Evolutionary conservation across 2,329 filamentous ascomycete species (phyloP), one percentile per base, ranked within the genome.

Genomic region (Neurospora crassa): DNA sequence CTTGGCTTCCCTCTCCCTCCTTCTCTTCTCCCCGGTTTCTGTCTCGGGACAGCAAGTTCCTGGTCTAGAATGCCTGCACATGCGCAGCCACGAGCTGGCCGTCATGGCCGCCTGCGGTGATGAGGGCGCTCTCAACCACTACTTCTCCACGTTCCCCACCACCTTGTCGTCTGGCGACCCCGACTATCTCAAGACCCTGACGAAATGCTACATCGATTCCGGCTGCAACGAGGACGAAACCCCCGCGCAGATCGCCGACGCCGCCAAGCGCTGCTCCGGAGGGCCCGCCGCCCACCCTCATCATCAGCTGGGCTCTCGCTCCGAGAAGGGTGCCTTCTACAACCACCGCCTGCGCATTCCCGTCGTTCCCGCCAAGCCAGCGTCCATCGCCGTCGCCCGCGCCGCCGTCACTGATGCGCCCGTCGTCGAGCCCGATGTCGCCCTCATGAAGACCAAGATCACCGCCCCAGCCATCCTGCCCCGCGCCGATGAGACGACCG

Each of bases 21-120:
- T 83, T 67, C 73, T 82, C 72, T 74, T 80, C 73, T 78, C 79
- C 72, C 79, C 77, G 75, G 81, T 75, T 70, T 75, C 78, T 74
- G 71, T 77, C 37, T 74, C 77, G 72, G 77, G 8, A 5, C 41
- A 43, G 41, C 41, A 79, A 73, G 70, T 78, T 73, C 74, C 79
- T 53, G 76, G 74, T 70, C 70, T 77, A 74, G 79, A 81, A 75
- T 86, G 85, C 76, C 76, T 87, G 70, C 77, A 78, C 68, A 73
- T 77, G 69, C 78, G 82, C 73, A 79, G 81, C 73, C 70, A 73
- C 34, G 78, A 82, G 68, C 79, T 87, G 68, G 82, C 83, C 67
- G 73, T 71, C 18, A 77, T 78, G 47, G 79, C 84, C 16, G 79
- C 79, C 70, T 87, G 85, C 77, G 84, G 83, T 67, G 77, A 84